Evolutionary conservation across 768 basidiomycete genomes (phyloP), one percentile per base, ranked within the genome.

Genomic region (Psilocybe subaeruginosa): DNA sequence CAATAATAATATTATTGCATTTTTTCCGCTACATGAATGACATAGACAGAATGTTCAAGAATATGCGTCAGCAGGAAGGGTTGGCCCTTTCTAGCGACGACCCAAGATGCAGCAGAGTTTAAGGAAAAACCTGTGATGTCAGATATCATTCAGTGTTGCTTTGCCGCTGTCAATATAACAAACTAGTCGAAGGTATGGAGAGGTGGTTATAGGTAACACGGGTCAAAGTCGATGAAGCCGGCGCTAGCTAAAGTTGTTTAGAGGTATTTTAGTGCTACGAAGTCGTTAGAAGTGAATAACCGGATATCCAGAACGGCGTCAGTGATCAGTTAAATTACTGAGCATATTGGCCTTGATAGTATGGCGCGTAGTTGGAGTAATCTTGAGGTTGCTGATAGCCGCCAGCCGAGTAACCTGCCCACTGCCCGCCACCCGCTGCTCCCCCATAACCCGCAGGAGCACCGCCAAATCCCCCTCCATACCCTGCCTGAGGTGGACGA

Each of bases 271-370:
- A 74, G 73, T 79, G 75, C 75, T 77, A 76, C 72, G 64, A 76
- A 71, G 68, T 55, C 63, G 80, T 81, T 75, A 80, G 78, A 76
- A 27, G 72, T 69, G 73, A 74, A 73, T 68, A 69, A 54, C 58
- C 55, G 57, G 45, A 50, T 59, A 43, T 69, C 62, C 58, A 70
- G 68, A 72, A 61, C 49, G 57, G 45, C 56, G 63, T 64, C 37
- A 66, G 59, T 64, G 66, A 71, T 66, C 66, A 81, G 73, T 82
- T 72, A 75, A 87, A 87, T 76, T 90, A 88, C 74, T 92, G 91
- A 64, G 88, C 81, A 70, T 93, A 93, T 82, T 93, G 92, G 74
- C 85, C 86, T 79, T 93, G 92, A 76, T 95, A 95, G 74, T 94
- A 95, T 63, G 91, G 84, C 47, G 92, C 90, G 64, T 94, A 94